Base-by-base conservation (phyloP, 352 stramenopile genomes). In the Phytophthora pinifolia region DNA sequence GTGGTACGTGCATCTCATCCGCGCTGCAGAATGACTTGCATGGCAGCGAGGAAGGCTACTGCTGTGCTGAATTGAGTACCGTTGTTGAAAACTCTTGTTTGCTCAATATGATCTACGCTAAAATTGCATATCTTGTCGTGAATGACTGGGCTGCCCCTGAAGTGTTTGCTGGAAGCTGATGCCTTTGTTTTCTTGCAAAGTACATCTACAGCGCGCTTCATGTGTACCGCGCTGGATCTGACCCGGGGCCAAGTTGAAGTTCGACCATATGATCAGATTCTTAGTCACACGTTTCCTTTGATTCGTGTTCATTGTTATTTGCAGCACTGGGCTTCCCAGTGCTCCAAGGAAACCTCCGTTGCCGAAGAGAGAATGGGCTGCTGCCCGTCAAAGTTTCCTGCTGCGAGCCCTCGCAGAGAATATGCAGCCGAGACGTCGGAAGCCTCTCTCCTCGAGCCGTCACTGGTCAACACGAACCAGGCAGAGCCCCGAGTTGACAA, bases 1-100 rank as follows among this genome's bases (percentile, higher is more conserved):
- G n/a, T n/a, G n/a, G n/a, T n/a, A n/a, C n/a, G n/a, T 86, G 80
- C 30, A 91, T 74, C 20, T 91, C 78, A 7, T 91, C 80, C 22
- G 49, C 74, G 50, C 54, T 74, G 9, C 55, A 42, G 20, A 35
- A 60, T 9, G 39, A 37, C 46, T 79, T 79, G 15, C 34, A 46
- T 5, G 48, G 65, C 25, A 32, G 33, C 14, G 32, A 27, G 14
- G 34, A n/a, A 31, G 41, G 33, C 12, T 58, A 60, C 15, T 42
- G 25, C 9, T 54, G 35, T 35, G 38, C 34, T 9, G 14, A 30
- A 14, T 66, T 59, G 8, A 49, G 49, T 14, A 48, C 9, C 14
- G 43, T 30, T 2, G 58, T 25, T 17, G 37, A 15, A 17, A 46
- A 46, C 29, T 50, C 38, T 13, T 20, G 34, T 30, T 39, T 46